phyloP scores from a whole-genome alignment of 371 early-diverging fungal genomes.

The Actinomucor elegans region DNA sequence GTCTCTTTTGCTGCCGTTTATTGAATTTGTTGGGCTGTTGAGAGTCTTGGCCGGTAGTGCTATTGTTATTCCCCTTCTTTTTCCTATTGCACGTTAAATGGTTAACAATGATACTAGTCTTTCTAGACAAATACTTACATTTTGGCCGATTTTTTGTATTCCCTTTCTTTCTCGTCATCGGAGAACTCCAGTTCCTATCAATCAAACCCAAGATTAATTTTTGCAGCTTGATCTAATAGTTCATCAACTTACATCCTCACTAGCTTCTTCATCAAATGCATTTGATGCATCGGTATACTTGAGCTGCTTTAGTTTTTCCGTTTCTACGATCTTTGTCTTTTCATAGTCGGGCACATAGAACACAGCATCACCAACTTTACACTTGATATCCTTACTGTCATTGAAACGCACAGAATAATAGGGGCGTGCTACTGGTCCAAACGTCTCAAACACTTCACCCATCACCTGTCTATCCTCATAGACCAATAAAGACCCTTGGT shows the following conservation, averaged over 20 bases:
- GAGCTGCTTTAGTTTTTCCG: conserved; percentile 57
- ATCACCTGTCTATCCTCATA: conserved; percentile 65
- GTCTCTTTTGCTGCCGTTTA: not conserved
- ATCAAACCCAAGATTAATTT: no score
- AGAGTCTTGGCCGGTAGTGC: not conserved
- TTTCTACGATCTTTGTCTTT: conserved; percentile 64
- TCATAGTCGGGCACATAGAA: conserved; percentile 57
- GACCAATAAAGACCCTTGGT: conserved; percentile 77
- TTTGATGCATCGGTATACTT: conserved; percentile 95
- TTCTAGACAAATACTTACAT: conserved; percentile 11
- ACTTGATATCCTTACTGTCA: conserved; percentile 59
- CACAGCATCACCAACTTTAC: conserved; percentile 55
- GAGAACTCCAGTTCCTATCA: conserved; percentile 82
- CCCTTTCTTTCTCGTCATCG: conserved; percentile 83
- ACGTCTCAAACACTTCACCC: conserved; percentile 90
- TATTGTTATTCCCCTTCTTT: conserved; percentile 1
- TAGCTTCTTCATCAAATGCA: conserved; percentile 88
- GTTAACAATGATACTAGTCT: not conserved
- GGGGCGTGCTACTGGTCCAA: conserved; percentile 89
- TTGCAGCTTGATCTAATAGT: no score
- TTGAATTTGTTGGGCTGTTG: no score
- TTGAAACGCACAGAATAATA: conserved; percentile 82
- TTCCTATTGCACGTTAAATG: conserved; percentile 6
- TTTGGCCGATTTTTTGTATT: conserved; percentile 46
- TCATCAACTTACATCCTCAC: conserved; percentile 54